A percentile compares a stretch with the other conserved stretches of the same genome.
These are phyloP conservation scores for Vickermania ingenoplastis DNA, from an alignment of 208 protist species.

Conservation along the genomic window DNA sequence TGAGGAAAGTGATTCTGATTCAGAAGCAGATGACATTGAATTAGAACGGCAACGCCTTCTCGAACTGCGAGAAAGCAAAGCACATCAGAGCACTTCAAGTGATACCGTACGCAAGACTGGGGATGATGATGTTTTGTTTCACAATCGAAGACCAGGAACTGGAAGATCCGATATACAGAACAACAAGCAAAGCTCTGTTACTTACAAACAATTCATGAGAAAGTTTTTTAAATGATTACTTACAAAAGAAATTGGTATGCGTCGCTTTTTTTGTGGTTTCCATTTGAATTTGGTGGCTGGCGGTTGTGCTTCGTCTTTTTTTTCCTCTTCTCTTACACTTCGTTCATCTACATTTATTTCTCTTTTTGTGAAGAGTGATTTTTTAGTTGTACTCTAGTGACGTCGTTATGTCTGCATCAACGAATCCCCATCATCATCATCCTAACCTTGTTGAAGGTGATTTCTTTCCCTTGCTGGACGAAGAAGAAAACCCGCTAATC, in stretches of 20 bases:
- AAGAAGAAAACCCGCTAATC: neutral
- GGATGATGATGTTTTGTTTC: neutral
- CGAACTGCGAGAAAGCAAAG: too few relatives aligned
- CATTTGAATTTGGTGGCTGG: too few relatives aligned
- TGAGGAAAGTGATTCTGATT: too few relatives aligned
- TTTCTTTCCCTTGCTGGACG: neutral
- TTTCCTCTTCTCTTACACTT: too few relatives aligned
- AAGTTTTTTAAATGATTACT: slow-evolving; percentile 1
- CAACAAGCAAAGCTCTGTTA: neutral
- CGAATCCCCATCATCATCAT: too few relatives aligned
- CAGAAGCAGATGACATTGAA: neutral
- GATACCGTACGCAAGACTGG: neutral
- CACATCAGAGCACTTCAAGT: neutral
- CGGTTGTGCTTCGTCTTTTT: too few relatives aligned
- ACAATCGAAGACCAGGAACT: neutral
- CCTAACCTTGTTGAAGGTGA: neutral
- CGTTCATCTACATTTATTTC: too few relatives aligned
- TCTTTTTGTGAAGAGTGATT: too few relatives aligned
- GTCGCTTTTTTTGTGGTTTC: too few relatives aligned
- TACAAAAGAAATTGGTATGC: too few relatives aligned
- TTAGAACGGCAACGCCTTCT: neutral
- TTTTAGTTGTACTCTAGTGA: too few relatives aligned
- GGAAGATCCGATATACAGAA: neutral
- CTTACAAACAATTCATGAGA: neutral
- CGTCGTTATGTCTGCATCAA: too few relatives aligned